Percentiles rank a stretch among this genome's conserved stretches.
phyloP scores from a whole-genome alignment of 768 basidiomycete genomes.

The Suillus clintonianus region DNA sequence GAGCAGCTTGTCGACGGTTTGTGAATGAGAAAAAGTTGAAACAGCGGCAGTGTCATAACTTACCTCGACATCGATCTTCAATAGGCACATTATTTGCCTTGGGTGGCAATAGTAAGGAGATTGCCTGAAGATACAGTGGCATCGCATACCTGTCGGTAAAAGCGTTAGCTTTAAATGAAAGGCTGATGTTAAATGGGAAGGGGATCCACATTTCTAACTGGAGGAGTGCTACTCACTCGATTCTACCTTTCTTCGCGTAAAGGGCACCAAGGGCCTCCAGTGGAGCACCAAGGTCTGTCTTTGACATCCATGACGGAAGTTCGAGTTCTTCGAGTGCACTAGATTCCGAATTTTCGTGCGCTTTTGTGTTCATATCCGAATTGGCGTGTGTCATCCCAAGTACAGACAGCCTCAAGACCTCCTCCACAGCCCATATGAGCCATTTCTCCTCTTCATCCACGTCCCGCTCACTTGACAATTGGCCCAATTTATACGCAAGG shows the following conservation, averaged over 20 bases:
- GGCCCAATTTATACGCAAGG: slow-evolving; percentile 47
- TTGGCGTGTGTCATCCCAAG: slow-evolving; percentile 8
- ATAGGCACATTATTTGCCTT: slow-evolving; percentile 25
- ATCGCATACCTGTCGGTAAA: slow-evolving; percentile 52
- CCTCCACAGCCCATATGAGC: slow-evolving; percentile 46
- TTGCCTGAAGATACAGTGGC: slow-evolving; percentile 65
- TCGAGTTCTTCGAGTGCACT: slow-evolving; percentile 51
- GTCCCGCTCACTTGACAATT: slow-evolving; percentile 36
- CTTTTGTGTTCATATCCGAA: not conserved
- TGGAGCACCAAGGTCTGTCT: slow-evolving; percentile 64
- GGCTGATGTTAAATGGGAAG: not conserved
- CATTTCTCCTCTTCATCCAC: slow-evolving; percentile 45
- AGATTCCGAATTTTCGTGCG: not conserved
- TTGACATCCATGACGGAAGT: slow-evolving; percentile 61
- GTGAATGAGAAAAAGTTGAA: not conserved
- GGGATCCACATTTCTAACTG: not conserved
- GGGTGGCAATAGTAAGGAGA: slow-evolving; percentile 58
- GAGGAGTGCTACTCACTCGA: slow-evolving; percentile 32
- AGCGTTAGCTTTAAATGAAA: not conserved
- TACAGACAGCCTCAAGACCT: slow-evolving; percentile 35
- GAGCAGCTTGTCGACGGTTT: slow-evolving; percentile 35
- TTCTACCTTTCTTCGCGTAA: slow-evolving; percentile 55
- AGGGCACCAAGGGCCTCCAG: slow-evolving; percentile 67
- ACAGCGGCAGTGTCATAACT: slow-evolving; percentile 1
- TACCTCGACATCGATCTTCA: slow-evolving; percentile 65